Evolutionary conservation across 2,329 filamentous ascomycete genomes (phyloP), one percentile per base, ranked within the genome.

Genomic region (Xylariaceae sp.): DNA sequence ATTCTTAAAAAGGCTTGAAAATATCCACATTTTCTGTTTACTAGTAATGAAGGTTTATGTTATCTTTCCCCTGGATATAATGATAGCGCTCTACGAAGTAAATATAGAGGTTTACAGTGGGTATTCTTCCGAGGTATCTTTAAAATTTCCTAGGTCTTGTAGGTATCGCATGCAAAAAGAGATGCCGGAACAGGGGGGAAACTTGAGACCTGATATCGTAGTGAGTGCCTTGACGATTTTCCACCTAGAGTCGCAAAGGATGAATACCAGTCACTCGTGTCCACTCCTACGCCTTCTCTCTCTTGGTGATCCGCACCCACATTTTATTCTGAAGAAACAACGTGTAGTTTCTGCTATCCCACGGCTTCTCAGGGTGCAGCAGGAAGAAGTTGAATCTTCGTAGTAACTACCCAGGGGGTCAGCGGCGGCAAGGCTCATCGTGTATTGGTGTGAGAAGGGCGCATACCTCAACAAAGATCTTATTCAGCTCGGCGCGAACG

Each of bases 401-500:
- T 16, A 46, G n/a, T 14, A 46, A 23, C 44, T 46, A 46, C 14
- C n/a, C 20, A 29, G 20, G 3, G 14, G 20, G 23, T 26, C n/a
- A 19, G 21, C n/a, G 23, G 20, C 20, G 7, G n/a, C 43, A 14
- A 2, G 12, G 7, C 7, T 21, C 42, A n/a, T 7, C 20, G 20
- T n/a, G n/a, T n/a, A 21, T 4, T 29, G 16, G 44, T 18, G 29
- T 29, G 32, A 10, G 16, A 18, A 14, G 29, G 26, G 40, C 7
- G 52, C 70, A 57, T 61, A 78, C 75, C 73, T 77, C 73, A 41
- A 76, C 71, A 43, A 76, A 64, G 3, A 71, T 61, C 61, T 79
- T 79, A 56, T 74, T 70, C 45, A 78, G 49, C 62, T 78, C 75
- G 61, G 77, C 71, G 53, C 72, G 64, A 1, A 75, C 75, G 37